phyloP scores from a whole-genome alignment of 805 yeast species.

The Lipomyces japonicus region DNA sequence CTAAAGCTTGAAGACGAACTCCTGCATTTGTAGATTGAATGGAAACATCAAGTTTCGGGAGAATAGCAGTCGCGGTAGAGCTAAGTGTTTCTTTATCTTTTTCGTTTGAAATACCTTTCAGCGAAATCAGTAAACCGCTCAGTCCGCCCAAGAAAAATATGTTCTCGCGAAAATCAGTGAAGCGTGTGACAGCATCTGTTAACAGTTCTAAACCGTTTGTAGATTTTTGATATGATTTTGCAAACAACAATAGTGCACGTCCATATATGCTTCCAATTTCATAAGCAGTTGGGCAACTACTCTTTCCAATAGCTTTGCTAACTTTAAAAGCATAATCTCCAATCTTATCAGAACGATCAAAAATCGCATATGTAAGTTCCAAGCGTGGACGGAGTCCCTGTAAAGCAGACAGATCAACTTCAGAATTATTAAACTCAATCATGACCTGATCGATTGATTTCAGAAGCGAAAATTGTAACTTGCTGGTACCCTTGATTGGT shows the following conservation, averaged over 20 bases:
- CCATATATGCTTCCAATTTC: neutral
- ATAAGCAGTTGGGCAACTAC: neutral
- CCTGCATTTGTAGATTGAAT: slow-evolving; percentile 2
- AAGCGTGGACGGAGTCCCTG: neutral
- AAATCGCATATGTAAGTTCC: neutral
- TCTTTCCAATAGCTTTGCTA: neutral
- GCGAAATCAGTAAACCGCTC: neutral
- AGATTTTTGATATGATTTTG: neutral
- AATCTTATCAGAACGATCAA: neutral
- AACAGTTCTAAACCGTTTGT: neutral
- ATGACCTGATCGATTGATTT: neutral
- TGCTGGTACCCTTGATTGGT: slow-evolving; percentile 11
- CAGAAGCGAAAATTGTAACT: neutral
- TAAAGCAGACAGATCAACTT: neutral
- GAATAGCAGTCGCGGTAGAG: neutral
- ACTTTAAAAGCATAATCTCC: neutral
- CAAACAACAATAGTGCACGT: neutral
- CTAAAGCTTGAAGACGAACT: slow-evolving; percentile 11
- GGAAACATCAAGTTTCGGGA: neutral
- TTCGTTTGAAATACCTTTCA: no score
- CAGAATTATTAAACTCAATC: neutral
- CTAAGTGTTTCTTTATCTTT: neutral
- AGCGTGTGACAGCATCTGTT: neutral
- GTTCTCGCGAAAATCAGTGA: neutral
- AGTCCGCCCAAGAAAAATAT: neutral